Evolutionary conservation across 495 filamentous ascomycete species (phyloP).

Genomic region (Elasticomyces elasticus): DNA sequence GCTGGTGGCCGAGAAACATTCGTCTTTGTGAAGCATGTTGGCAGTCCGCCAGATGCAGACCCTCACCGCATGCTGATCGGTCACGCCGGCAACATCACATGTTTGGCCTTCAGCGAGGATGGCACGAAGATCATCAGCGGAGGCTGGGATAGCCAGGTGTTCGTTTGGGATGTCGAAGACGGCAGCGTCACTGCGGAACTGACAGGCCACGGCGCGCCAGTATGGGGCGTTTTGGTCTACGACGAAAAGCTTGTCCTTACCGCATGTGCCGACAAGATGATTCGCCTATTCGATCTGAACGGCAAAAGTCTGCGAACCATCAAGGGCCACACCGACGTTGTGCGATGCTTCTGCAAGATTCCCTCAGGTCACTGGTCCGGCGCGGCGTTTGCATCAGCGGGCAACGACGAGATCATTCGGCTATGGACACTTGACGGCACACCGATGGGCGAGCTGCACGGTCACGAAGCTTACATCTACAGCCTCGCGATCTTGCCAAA

Average conservation of each 20-base stretch:
- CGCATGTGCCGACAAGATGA: conserved; percentile 77
- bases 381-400: conserved; percentile 78
- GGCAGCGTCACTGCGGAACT: conserved; percentile 56
- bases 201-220: conserved; percentile 64
- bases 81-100: conserved; percentile 76
- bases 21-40: conserved; percentile 75
- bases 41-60: conserved; percentile 54
- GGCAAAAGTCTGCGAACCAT: conserved; percentile 59
- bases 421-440: conserved; percentile 71
- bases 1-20: conserved; percentile 85
- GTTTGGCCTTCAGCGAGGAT: conserved; percentile 65
- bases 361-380: conserved; percentile 66
- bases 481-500: conserved; percentile 65
- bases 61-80: conserved; percentile 79
- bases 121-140: conserved; percentile 72
- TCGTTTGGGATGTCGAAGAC: conserved; percentile 63
- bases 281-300: conserved; percentile 65
- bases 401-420: conserved; percentile 78
- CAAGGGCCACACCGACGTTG: conserved; percentile 63
- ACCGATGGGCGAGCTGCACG: conserved; percentile 61
- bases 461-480: conserved; percentile 95
- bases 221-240: conserved; percentile 85
- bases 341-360: conserved; percentile 75
- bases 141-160: conserved; percentile 85
- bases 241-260: conserved; percentile 75